These are phyloP conservation scores for Cystoderma amianthinum DNA, from an alignment of 768 basidiomycete genomes.

Conservation along the genomic window DNA sequence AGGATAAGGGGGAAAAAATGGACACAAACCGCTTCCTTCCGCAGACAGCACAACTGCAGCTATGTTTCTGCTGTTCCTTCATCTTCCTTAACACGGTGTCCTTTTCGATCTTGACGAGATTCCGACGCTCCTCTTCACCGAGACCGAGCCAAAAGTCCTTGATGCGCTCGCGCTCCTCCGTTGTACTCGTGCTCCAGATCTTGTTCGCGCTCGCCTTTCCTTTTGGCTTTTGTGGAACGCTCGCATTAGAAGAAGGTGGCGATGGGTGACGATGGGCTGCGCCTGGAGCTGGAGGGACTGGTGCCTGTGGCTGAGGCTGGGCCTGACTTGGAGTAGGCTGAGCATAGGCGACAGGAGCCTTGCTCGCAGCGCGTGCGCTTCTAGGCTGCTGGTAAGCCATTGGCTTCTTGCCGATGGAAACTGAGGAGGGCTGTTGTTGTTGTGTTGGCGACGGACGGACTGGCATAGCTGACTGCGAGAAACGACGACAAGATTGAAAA, in stretches of 20 bases:
- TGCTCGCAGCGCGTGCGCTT: background rate
- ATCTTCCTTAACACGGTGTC: slow-evolving; percentile 97
- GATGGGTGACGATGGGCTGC: slow-evolving; percentile 37
- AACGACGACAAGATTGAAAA: slow-evolving; percentile 23
- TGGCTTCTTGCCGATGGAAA: slow-evolving; percentile 89
- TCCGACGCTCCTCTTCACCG: slow-evolving; percentile 84
- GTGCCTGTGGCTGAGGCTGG: slow-evolving; percentile 27
- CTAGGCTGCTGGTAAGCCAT: slow-evolving; percentile 56
- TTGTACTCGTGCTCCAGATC: slow-evolving; percentile 92
- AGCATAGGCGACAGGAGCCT: background rate
- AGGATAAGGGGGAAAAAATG: slow-evolving; percentile 19
- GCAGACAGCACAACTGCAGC: slow-evolving; percentile 93
- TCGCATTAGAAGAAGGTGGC: slow-evolving; percentile 38
- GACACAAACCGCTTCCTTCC: slow-evolving; percentile 86
- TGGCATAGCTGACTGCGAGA: slow-evolving; percentile 21
- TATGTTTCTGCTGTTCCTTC: slow-evolving; percentile 99
- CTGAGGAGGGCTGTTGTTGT: slow-evolving; percentile 57
- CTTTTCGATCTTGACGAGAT: slow-evolving; percentile 96
- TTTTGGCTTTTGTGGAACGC: slow-evolving; percentile 22
- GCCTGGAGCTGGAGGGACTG: slow-evolving; percentile 17
- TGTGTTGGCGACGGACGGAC: slow-evolving; percentile 24
- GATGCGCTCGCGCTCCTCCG: slow-evolving; percentile 93
- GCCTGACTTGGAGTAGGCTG: slow-evolving; percentile 8
- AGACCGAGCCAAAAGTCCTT: slow-evolving; percentile 97
- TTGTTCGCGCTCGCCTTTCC: slow-evolving; percentile 54